Percentiles rank a stretch among this genome's conserved stretches.
Evolutionary conservation across 345 rosid species (phyloP).

Genomic region (Boechera divaricarpa): DNA sequence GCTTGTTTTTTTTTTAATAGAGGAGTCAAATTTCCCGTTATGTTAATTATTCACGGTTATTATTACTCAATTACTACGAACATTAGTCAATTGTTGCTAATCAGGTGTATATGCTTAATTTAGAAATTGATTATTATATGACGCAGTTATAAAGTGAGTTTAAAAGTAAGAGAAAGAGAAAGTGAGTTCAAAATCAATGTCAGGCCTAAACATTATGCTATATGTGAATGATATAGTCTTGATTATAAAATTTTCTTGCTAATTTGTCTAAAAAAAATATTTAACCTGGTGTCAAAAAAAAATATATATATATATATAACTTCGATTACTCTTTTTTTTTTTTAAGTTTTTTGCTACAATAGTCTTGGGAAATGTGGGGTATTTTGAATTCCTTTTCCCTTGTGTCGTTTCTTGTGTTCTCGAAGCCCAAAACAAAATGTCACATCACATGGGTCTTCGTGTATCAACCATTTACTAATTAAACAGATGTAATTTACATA

Average conservation of each 20-base stretch:
- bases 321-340: not conserved
- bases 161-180: not conserved
- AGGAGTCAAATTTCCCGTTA: not conserved
- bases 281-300: too few relatives aligned
- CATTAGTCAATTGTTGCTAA: not conserved
- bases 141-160: too few relatives aligned
- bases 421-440: conserved; percentile 27
- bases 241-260: not conserved
- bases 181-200: not conserved
- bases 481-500: not conserved
- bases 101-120: not conserved
- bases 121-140: not conserved
- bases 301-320: not conserved
- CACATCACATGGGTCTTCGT: conserved; percentile 16
- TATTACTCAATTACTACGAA: not conserved
- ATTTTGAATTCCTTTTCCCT: not conserved
- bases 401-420: conserved; percentile 10
- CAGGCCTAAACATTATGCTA: not conserved
- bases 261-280: too few relatives aligned
- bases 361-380: conserved; percentile 6
- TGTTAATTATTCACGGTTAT: not conserved
- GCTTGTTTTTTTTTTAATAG: not conserved
- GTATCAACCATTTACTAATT: conserved; percentile 11
- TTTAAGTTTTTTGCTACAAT: not conserved
- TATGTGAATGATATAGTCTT: not conserved